Base-by-base conservation (phyloP, 2,329 filamentous ascomycete species). In the Fusarium chlamydosporum region DNA sequence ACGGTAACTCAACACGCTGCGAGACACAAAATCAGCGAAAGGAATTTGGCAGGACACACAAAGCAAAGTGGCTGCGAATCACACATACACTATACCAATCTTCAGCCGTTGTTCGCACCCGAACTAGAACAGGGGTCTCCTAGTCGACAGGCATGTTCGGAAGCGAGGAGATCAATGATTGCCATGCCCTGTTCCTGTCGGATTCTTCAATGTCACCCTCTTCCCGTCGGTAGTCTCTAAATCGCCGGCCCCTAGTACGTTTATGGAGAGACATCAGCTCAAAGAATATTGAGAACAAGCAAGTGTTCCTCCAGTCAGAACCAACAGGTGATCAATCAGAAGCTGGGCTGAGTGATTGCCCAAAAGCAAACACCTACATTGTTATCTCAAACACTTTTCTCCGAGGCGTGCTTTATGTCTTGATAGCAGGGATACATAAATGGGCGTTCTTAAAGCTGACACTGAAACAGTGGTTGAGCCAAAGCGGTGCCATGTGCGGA, bases 391-490 rank as follows among this genome's bases (percentile, higher is more conserved):
- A 26, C 16, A 11, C 10, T 15, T 56, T 48, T 58, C 29, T 48
- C 37, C 31, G 45, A 35, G 43, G 11, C 23, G 48, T 33, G 35
- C 26, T 26, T 27, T 7, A 13, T 42, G 35, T 33, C 23, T 27
- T 15, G 45, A 20, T 50, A 45, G 52, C 59, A 72, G 33, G 70
- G 70, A 50, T 67, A 35, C 18, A 43, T 26, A 37, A 26, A 56
- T 57, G 56, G 55, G 59, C 26, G 40, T 61, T 61, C 58, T 59
- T 54, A 38, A 56, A 71, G 59, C 71, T 73, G 71, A 73, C 47
- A 56, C 71, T 71, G 72, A 74, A 72, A 73, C 72, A 51, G 56
- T 67, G 46, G 67, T 52, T 59, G 51, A 59, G 63, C 68, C 64
- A 45, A 64, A 58, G 56, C 53, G 45, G 40, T 40, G 42, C 23